Base-by-base conservation (phyloP, 2,329 filamentous ascomycete genomes). In the Amylocarpus encephaloides region DNA sequence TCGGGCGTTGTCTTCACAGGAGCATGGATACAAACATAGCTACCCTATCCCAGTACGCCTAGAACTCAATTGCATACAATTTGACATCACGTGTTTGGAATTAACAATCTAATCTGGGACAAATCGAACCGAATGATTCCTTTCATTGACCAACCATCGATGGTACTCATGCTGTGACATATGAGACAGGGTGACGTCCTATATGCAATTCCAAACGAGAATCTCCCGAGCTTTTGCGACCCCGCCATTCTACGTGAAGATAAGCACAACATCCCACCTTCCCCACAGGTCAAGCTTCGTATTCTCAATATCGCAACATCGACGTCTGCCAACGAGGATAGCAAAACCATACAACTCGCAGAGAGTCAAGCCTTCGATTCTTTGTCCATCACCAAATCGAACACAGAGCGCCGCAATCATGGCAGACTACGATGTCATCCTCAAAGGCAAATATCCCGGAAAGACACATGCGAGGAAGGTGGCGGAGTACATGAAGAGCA, bases 391-490 rank as follows among this genome's bases (percentile, higher is more conserved):
- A 22, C 26, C 18, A 22, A 16, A 10, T 26, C 16, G 15, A 16
- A 36, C 35, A 6, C 33, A 11, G 41, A 18, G 18, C 11, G 12
- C 26, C 41, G 45, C 29, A 46, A 60, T 34, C 16, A 62, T 62
- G 58, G 54, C 50, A 12, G 48, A 51, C 19, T 50, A 53, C 19
- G 60, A 64, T 44, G 43, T 48, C 36, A 69, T 83, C 56, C 71
- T 85, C 53, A 70, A 73, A 71, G 78, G 75, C 57, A 85, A 84
- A 64, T 85, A 85, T 67, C 93, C 93, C 19, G 92, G 86, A 62
- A 97, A 96, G 73, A 76, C 79, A 26, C 93, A 98, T 69, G 89
- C 87, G 52, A 80, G 80, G 61, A 83, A 85, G 54, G 91, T 97
- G n/a, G 86, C 84, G 51, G 80, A 88, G 52, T 85, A 84, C 67